These are phyloP conservation scores for Fusarium buharicum DNA, from an alignment of 2,329 filamentous ascomycete genomes.

Conservation along the genomic window DNA sequence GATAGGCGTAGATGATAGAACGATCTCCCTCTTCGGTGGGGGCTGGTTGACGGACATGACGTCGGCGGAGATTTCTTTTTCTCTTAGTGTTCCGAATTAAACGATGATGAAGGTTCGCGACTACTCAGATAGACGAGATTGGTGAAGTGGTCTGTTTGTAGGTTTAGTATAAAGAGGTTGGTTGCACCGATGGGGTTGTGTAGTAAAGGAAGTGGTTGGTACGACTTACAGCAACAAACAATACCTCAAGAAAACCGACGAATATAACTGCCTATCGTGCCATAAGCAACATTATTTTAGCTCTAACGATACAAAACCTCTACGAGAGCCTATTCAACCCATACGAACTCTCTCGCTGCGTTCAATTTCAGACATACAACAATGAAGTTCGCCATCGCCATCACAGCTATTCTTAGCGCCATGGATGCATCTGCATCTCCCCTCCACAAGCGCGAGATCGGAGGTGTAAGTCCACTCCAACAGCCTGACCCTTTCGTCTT, in stretches of 20 bases:
- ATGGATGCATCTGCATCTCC: slow-evolving; percentile 45
- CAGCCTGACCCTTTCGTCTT: background rate
- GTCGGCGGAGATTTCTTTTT: slow-evolving; percentile 24
- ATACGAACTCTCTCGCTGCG: background rate
- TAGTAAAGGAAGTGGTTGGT: slow-evolving; percentile 32
- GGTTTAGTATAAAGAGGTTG: slow-evolving; percentile 40
- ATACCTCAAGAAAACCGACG: background rate
- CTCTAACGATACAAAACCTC: slow-evolving; percentile 1
- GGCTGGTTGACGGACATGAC: slow-evolving; percentile 18
- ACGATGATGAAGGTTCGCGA: slow-evolving; percentile 15
- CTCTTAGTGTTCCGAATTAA: background rate
- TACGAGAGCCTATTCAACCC: slow-evolving; percentile 22
- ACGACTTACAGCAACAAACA: slow-evolving; percentile 1
- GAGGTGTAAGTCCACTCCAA: slow-evolving; percentile 56
- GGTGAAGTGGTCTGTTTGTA: slow-evolving; percentile 19
- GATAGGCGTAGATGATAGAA: background rate
- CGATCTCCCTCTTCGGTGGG: slow-evolving; percentile 2
- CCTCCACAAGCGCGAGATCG: slow-evolving; percentile 55
- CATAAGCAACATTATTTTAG: slow-evolving; percentile 14
- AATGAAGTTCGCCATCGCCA: slow-evolving; percentile 48
- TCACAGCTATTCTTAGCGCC: slow-evolving; percentile 38
- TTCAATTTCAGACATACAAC: slow-evolving; percentile 17
- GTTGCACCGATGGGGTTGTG: slow-evolving; percentile 14
- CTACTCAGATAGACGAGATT: background rate
- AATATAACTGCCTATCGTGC: slow-evolving; percentile 3